Conservation (phyloP, 495 filamentous ascomycete genomes). For the Glutinoglossum americanum region DNA sequence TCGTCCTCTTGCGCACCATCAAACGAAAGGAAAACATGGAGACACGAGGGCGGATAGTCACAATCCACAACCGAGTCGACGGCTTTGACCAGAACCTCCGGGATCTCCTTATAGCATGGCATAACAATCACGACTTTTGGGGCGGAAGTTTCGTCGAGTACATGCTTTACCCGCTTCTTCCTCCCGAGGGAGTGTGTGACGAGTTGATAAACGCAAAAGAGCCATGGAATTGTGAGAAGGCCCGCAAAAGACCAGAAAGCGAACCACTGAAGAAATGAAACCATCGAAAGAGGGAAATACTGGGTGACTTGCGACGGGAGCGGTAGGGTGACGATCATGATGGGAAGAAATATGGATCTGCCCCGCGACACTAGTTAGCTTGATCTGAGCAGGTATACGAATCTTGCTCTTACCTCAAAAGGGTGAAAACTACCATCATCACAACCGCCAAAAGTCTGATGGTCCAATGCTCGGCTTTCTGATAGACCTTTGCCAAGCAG, state of each 20-base stretch:
- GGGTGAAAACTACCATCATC: constrained; percentile 50
- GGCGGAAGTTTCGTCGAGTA: constrained; percentile 63
- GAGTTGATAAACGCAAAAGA: constrained; percentile 78
- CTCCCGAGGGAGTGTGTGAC: constrained; percentile 71
- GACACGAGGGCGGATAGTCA: constrained; percentile 82
- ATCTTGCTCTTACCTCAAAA: constrained; percentile 38
- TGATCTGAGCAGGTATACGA: neutral
- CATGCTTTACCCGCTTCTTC: constrained; percentile 58
- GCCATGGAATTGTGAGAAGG: constrained; percentile 72
- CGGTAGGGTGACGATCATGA: constrained; percentile 89
- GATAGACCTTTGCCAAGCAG: constrained; percentile 69
- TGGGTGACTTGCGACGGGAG: constrained; percentile 48
- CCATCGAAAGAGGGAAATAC: constrained; percentile 45
- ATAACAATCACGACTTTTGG: constrained; percentile 95
- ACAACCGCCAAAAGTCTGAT: constrained; percentile 54
- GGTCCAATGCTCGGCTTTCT: constrained; percentile 76
- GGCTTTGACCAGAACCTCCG: constrained; percentile 67
- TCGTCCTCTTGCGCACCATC: constrained; percentile 81
- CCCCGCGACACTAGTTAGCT: neutral
- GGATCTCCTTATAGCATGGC: constrained; percentile 90
- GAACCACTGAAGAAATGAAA: constrained; percentile 71
- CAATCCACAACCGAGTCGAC: constrained; percentile 85
- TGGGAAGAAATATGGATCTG: constrained; percentile 71
- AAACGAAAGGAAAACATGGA: constrained; percentile 93
- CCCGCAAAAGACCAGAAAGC: constrained; percentile 87